Evolutionary conservation across 2,329 filamentous ascomycete genomes (phyloP).

Genomic region (Aaosphaeria arxii): DNA sequence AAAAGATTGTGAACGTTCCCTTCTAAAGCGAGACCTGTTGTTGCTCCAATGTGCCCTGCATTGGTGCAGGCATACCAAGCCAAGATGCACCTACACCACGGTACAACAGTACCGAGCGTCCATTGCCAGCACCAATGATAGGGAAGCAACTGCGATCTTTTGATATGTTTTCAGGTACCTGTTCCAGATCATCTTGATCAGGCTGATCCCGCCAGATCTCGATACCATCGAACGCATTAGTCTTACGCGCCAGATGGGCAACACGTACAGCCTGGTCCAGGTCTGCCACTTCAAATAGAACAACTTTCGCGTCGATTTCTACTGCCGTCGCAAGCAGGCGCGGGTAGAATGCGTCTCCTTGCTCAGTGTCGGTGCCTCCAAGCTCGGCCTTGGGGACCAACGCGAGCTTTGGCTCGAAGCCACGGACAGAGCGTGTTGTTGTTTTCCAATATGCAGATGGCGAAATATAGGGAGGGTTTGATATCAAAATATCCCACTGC

Average conservation of each 20-base stretch:
- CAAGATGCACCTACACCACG: constrained; percentile 27
- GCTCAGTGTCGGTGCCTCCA: constrained; percentile 16
- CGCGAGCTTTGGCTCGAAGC: constrained; percentile 76
- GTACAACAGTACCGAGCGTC: constrained; percentile 44
- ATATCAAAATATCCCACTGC: constrained; percentile 64
- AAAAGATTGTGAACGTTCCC: too few species aligned
- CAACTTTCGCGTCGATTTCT: constrained; percentile 49
- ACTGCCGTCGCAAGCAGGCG: constrained; percentile 58
- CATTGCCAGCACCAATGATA: constrained; percentile 40
- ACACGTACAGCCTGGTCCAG: constrained; percentile 66
- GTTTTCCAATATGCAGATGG: constrained; percentile 56
- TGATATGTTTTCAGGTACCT: not conserved
- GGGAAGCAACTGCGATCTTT: constrained; percentile 15
- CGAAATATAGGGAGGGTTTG: constrained; percentile 92
- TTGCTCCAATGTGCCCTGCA: not conserved
- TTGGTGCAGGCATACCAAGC: constrained; percentile 10
- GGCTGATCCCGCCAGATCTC: constrained; percentile 71
- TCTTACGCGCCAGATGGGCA: constrained; percentile 41
- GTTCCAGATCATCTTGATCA: constrained; percentile 1
- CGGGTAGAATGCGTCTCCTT: constrained; percentile 64
- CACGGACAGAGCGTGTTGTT: constrained; percentile 71
- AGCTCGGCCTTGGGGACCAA: constrained; percentile 53
- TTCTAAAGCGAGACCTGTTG: not conserved
- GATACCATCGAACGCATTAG: constrained; percentile 38
- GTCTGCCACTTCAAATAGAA: constrained; percentile 72